These are phyloP conservation scores for Tetracentron sinense DNA, from an alignment of 164 flowering plant genomes.

Conservation along the genomic window DNA sequence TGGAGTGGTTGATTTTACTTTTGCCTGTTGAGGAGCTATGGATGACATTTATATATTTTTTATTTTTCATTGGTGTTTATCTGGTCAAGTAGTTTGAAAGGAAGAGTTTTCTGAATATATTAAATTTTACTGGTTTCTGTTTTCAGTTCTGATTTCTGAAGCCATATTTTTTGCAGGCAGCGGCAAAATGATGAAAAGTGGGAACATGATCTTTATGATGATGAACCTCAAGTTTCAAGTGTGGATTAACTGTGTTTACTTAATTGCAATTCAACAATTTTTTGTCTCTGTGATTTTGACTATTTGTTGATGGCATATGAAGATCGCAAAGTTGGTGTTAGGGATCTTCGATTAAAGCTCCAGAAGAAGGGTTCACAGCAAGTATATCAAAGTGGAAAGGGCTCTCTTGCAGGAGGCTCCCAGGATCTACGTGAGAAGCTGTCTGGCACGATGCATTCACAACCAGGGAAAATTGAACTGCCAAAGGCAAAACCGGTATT, in stretches of 20 bases:
- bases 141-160: neutral
- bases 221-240: slow-evolving; percentile 54
- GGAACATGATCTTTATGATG: slow-evolving; percentile 85
- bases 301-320: slow-evolving; percentile 29
- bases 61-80: no score
- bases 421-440: slow-evolving; percentile 87
- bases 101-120: neutral
- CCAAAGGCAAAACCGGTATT: slow-evolving; percentile 36
- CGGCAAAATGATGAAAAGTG: slow-evolving; percentile 83
- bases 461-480: slow-evolving; percentile 38
- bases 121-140: neutral
- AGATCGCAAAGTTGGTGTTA: slow-evolving; percentile 56
- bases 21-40: slow-evolving; percentile 32
- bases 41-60: no score
- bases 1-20: neutral
- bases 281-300: slow-evolving; percentile 22
- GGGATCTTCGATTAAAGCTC: slow-evolving; percentile 86
- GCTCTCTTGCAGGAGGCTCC: slow-evolving; percentile 35
- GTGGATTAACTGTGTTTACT: slow-evolving; percentile 27
- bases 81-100: neutral
- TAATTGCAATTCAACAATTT: slow-evolving; percentile 1
- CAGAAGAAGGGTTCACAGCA: slow-evolving; percentile 58
- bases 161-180: slow-evolving; percentile 45
- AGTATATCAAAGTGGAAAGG: slow-evolving; percentile 41
- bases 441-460: slow-evolving; percentile 65